Percentiles rank a stretch among this genome's conserved stretches.
These are phyloP conservation scores for Opeltia flavorubescens DNA, from an alignment of 495 filamentous ascomycete species.

Conservation along the genomic window DNA sequence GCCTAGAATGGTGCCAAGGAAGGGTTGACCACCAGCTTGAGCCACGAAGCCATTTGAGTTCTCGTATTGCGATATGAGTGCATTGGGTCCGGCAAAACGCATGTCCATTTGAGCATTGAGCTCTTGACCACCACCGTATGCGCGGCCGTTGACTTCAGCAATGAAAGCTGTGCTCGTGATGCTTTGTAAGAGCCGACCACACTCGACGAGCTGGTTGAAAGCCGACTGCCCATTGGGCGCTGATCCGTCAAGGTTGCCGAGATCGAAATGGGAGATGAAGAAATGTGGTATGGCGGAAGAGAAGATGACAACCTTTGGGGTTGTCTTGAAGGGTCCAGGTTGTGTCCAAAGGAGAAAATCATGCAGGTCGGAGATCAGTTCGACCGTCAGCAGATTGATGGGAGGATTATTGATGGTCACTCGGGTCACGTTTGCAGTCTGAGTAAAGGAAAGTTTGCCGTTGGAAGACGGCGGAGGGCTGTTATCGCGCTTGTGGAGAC, in stretches of 20 bases:
- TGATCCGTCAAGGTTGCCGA: slow-evolving; percentile 1
- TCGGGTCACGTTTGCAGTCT: slow-evolving; percentile 4
- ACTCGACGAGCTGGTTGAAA: neutral
- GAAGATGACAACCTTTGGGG: slow-evolving; percentile 19
- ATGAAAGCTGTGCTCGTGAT: slow-evolving; percentile 16
- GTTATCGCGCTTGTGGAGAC: neutral
- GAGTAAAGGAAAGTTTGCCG: neutral
- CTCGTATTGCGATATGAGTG: slow-evolving; percentile 11
- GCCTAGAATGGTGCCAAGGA: neutral
- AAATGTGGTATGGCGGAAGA: slow-evolving; percentile 13
- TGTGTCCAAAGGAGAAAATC: slow-evolving; percentile 1
- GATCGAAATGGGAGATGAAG: slow-evolving; percentile 13
- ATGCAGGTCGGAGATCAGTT: slow-evolving; percentile 3
- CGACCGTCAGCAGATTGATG: slow-evolving; percentile 3
- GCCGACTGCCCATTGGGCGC: neutral
- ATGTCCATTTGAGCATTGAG: slow-evolving; percentile 16
- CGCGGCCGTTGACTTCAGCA: slow-evolving; percentile 18
- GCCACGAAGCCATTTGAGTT: slow-evolving; percentile 1
- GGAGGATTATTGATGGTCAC: slow-evolving; percentile 8
- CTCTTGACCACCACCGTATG: slow-evolving; percentile 16
- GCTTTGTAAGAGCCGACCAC: slow-evolving; percentile 3
- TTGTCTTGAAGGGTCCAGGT: neutral
- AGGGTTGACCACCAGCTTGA: neutral
- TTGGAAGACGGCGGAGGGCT: neutral
- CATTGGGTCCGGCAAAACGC: slow-evolving; percentile 17